These are phyloP conservation scores for Thoreauomyces humboldtii DNA, from an alignment of 192 early-diverging fungal genomes.

Conservation along the genomic window DNA sequence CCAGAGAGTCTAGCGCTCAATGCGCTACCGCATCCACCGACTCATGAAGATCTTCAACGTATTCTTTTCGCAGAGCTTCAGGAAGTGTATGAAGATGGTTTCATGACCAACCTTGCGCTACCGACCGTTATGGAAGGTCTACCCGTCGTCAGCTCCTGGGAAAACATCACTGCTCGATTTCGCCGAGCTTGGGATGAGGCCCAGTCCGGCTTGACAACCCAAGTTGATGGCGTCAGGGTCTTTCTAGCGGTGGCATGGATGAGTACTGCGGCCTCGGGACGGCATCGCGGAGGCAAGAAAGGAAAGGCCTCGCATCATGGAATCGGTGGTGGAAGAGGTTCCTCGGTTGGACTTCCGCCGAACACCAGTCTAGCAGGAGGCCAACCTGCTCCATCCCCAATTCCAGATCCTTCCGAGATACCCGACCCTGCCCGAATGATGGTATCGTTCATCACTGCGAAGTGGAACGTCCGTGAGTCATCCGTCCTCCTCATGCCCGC, in stretches of 20 bases:
- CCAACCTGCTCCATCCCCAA: not conserved
- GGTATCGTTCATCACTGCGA: conserved; percentile 15
- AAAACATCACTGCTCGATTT: not conserved
- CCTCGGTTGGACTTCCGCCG: too few species aligned
- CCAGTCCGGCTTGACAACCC: not conserved
- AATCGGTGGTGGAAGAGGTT: too few species aligned
- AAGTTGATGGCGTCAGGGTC: not conserved
- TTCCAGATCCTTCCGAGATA: too few species aligned
- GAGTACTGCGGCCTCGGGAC: not conserved
- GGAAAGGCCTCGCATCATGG: conserved; percentile 15
- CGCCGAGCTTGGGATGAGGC: conserved; percentile 11
- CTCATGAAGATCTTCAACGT: not conserved
- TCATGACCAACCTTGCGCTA: conserved; percentile 19
- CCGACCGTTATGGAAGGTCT: conserved; percentile 25
- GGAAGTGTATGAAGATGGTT: conserved; percentile 24
- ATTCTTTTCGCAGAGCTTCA: conserved; percentile 9
- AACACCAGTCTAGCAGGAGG: too few species aligned
- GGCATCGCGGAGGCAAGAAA: conserved; percentile 16
- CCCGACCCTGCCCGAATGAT: not conserved
- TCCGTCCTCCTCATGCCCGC: conserved; percentile 5
- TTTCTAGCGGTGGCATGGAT: conserved; percentile 20
- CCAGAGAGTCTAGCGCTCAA: too few species aligned
- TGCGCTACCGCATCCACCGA: too few species aligned
- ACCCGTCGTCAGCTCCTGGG: conserved; percentile 2
- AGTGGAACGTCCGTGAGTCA: not conserved